Conservation (phyloP, 108 stramenopile genomes). For the Nitzschia palea region DNA sequence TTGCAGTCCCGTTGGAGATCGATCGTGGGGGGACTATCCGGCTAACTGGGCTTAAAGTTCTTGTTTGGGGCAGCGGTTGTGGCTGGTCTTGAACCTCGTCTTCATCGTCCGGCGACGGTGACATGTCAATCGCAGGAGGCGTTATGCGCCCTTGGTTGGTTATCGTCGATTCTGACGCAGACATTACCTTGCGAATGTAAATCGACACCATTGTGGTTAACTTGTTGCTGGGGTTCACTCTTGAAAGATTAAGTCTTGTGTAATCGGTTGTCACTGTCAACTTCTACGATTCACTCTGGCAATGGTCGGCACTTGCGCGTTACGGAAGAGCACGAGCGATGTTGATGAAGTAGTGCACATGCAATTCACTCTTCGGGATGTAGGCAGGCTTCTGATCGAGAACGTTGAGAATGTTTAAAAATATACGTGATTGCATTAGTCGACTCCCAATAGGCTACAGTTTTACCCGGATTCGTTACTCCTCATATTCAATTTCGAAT, state of each 20-base stretch:
- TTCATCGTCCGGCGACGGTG: not conserved
- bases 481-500: not conserved
- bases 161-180: not conserved
- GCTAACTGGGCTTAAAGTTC: not conserved
- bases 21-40: not conserved
- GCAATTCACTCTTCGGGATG: not conserved
- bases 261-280: not conserved
- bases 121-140: not conserved
- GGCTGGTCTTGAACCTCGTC: not conserved
- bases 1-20: not conserved
- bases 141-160: not conserved
- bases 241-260: not conserved
- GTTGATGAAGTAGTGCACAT: not conserved
- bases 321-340: not conserved
- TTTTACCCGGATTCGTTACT: not conserved
- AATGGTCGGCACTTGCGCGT: not conserved
- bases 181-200: not conserved
- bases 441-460: not conserved
- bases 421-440: not conserved
- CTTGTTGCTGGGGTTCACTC: not conserved
- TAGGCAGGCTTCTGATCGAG: not conserved
- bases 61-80: not conserved
- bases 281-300: not conserved
- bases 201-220: not conserved
- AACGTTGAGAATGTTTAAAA: not conserved